Conservation (phyloP, 2,329 filamentous ascomycete species). For the Fusarium cyanostomum region DNA sequence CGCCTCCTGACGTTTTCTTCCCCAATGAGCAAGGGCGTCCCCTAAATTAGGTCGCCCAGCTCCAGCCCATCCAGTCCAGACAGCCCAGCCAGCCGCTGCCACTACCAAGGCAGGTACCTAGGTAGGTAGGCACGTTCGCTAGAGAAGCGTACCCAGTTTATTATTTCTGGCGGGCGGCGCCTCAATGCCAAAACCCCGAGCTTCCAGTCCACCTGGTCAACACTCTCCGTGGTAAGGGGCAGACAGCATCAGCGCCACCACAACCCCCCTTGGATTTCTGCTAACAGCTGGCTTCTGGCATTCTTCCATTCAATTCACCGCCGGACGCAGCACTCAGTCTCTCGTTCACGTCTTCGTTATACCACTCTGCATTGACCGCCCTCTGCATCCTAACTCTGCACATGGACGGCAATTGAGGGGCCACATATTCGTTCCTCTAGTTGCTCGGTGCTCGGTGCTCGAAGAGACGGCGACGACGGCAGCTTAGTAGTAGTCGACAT, state of each 20-base stretch:
- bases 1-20: conserved; percentile 26
- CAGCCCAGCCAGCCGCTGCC: conserved; percentile 13
- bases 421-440: conserved; percentile 27
- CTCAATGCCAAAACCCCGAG: conserved; percentile 35
- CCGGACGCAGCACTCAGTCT: conserved; percentile 30
- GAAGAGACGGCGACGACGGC: conserved; percentile 16
- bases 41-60: conserved; percentile 27
- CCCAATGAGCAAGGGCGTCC: conserved; percentile 13
- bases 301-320: conserved; percentile 37
- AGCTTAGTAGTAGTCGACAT: conserved; percentile 3
- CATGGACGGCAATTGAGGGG: conserved; percentile 39
- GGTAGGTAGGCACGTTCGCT: conserved; percentile 11
- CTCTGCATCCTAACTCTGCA: conserved; percentile 20
- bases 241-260: conserved; percentile 41
- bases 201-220: conserved; percentile 33
- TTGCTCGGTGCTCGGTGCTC: conserved; percentile 12
- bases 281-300: conserved; percentile 39
- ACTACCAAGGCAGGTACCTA: background rate
- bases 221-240: conserved; percentile 34
- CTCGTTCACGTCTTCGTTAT: conserved; percentile 26
- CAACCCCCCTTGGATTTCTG: conserved; percentile 36
- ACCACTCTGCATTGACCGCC: conserved; percentile 22
- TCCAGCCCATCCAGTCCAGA: background rate
- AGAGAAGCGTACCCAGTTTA: conserved; percentile 26
- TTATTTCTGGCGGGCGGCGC: conserved; percentile 36